Base-by-base conservation (phyloP, 2,329 filamentous ascomycete species). In the Pseudogymnoascus sp. region DNA sequence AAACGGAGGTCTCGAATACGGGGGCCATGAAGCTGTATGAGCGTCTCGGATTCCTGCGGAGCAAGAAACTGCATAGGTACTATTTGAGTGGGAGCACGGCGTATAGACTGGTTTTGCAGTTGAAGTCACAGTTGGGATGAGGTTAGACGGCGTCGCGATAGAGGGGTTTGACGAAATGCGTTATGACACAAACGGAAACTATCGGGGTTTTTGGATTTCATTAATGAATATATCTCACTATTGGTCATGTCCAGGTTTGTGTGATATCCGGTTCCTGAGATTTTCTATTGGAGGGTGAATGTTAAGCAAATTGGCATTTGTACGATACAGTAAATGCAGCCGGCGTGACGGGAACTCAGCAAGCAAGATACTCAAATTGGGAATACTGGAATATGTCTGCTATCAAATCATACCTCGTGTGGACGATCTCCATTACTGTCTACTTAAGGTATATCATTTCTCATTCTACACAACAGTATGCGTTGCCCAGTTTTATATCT, bases 61-160 rank as follows among this genome's bases (percentile, higher is more conserved):
- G 90, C 64, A 99, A 99, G 76, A 89, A 92, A 64, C 76, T 99
- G 60, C 92, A 97, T 74, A 82, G 94, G 45, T 99, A 99, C 72
- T 99, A 99, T 69, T 78, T 99, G 40, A 99, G 97, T 71, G 94
- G 94, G 9, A 99, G 91, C 72, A 96, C 92, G 62, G 94, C 94
- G 1, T 99, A 94, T 73, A 83, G 94, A 42, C 79, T 99, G 60
- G 86, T 97, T 5, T 75, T 99, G 37, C 87, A 72, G 62, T 65
- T 73, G 63, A 73, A 72, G 58, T 39, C 35, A 27, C 33, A 59
- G 58, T 13, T 59, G 18, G 48, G 48, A 13, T 55, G 27, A 55
- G 48, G 48, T 55, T 35, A 1, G 45, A 27, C 4, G 27, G 25
- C 13, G 3, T 52, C 25, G 9, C n/a, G 21, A 55, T 33, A 18